phyloP scores from a whole-genome alignment of 2,329 filamentous ascomycete genomes.

The Hypoxylon sp. region DNA sequence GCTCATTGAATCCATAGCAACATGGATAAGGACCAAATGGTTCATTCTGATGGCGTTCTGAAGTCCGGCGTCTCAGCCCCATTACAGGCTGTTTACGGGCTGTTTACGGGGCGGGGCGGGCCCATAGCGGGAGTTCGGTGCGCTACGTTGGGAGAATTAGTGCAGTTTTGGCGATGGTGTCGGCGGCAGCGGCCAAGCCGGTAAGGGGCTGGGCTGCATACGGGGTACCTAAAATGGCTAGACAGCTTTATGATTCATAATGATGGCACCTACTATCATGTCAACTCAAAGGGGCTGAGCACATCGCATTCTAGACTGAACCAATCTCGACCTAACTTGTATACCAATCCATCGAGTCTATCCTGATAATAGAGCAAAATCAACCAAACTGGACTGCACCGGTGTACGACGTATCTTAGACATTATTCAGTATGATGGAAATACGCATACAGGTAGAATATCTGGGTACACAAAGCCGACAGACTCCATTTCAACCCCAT shows the following conservation, averaged over 20 bases:
- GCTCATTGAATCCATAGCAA: background rate
- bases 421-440: background rate
- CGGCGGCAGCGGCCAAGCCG: background rate
- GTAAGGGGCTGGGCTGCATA: background rate
- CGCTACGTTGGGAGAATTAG: too few species aligned
- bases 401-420: background rate
- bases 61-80: background rate
- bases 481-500: background rate
- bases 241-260: slow-evolving; percentile 17
- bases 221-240: background rate
- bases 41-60: background rate
- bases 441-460: background rate
- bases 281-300: slow-evolving; percentile 11
- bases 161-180: too few species aligned
- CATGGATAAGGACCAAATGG: background rate
- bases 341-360: background rate
- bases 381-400: background rate
- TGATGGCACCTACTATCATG: slow-evolving; percentile 3
- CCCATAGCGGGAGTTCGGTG: background rate
- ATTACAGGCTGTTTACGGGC: too few species aligned
- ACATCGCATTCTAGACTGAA: background rate
- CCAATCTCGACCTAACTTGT: background rate
- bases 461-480: background rate
- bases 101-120: background rate
- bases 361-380: slow-evolving; percentile 1